phyloP scores from a whole-genome alignment of 2,329 filamentous ascomycete genomes.

The Pseudogymnoascus sp. region DNA sequence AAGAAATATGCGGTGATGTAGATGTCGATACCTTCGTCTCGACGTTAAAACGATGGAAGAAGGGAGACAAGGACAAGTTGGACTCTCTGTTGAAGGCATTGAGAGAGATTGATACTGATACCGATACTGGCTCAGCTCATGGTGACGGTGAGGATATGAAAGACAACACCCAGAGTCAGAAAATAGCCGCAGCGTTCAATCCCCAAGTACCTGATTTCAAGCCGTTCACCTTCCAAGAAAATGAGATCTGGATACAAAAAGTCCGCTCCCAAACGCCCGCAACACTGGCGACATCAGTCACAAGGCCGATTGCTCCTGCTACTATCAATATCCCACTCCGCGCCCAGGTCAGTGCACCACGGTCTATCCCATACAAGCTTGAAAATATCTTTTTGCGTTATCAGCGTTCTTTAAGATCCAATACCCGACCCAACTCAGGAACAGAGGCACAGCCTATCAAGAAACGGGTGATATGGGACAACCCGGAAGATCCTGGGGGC shows the following conservation, averaged over 20 bases:
- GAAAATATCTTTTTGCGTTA: neutral
- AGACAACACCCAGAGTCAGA: neutral
- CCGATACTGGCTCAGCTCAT: neutral
- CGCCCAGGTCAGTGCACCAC: neutral
- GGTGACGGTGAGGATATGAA: neutral
- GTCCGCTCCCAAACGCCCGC: neutral
- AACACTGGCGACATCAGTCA: neutral
- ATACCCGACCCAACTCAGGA: neutral
- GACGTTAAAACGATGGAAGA: neutral
- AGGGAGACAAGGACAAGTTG: neutral
- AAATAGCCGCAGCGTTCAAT: neutral
- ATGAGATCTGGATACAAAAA: neutral
- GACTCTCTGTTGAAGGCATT: neutral
- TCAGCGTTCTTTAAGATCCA: neutral
- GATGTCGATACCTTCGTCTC: neutral
- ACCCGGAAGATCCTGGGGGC: neutral
- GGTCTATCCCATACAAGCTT: neutral
- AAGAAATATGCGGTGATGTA: neutral
- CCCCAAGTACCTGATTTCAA: neutral
- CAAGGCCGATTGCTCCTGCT: neutral
- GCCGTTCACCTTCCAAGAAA: neutral
- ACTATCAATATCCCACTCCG: neutral
- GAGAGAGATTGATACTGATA: neutral
- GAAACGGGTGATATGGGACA: constrained; percentile 2
- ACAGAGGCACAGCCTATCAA: neutral